Conservation (phyloP, 441 rosid species). For the Breynia disticha region DNA sequence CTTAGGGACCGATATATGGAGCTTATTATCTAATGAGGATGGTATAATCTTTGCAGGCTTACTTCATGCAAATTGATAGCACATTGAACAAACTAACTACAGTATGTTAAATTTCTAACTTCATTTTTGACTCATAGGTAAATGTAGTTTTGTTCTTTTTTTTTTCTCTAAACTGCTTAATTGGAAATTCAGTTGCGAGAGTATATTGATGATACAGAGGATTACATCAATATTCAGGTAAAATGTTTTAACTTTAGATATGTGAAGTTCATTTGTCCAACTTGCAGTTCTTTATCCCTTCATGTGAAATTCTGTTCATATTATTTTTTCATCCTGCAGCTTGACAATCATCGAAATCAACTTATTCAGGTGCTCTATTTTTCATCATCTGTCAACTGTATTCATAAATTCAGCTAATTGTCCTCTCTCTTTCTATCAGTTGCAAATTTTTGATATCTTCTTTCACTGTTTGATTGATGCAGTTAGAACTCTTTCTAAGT, state of each 20-base stretch:
- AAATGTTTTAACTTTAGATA: conserved; percentile 6
- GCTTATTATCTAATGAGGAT: conserved; percentile 10
- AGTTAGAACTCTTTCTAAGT: conserved; percentile 81
- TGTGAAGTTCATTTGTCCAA: not conserved
- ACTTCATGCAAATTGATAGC: conserved; percentile 92
- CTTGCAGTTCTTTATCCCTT: not conserved
- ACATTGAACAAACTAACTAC: conserved; percentile 79
- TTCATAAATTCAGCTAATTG: not conserved
- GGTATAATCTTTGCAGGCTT: conserved; percentile 48
- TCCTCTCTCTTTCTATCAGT: conserved; percentile 1
- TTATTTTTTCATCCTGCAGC: conserved; percentile 45
- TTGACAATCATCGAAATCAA: conserved; percentile 97
- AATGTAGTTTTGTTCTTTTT: too few relatives aligned
- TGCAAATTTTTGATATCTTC: conserved; percentile 1
- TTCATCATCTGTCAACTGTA: not conserved
- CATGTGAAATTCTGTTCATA: conserved; percentile 3
- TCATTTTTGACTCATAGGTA: not conserved
- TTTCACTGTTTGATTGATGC: conserved; percentile 21
- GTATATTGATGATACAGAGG: conserved; percentile 95
- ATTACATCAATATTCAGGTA: conserved; percentile 96
- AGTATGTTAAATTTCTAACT: conserved; percentile 26
- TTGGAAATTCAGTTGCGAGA: conserved; percentile 67
- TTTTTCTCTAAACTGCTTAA: conserved; percentile 7
- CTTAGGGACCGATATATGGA: not conserved
- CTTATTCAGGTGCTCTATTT: conserved; percentile 63